Evolutionary conservation across 108 stramenopile genomes (phyloP).

Genomic region (Skeletonema tropicum): DNA sequence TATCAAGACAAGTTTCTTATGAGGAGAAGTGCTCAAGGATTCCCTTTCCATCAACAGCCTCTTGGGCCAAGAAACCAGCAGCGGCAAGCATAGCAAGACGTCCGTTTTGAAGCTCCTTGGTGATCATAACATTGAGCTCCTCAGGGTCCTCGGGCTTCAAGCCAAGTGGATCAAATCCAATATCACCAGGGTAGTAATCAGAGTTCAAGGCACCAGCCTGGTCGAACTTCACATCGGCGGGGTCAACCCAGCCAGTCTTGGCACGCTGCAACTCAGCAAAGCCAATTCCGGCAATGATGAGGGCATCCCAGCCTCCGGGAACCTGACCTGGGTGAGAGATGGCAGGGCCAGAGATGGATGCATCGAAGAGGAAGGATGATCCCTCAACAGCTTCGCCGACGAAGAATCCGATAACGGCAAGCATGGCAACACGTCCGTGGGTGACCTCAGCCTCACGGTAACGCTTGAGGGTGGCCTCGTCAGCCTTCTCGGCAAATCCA

Average conservation of each 20-base stretch:
- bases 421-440: conserved; percentile 77
- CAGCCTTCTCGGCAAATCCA: conserved; percentile 56
- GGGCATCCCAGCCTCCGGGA: conserved; percentile 63
- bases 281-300: conserved; percentile 69
- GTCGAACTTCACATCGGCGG: conserved; percentile 59
- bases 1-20: too few species aligned
- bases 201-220: conserved; percentile 51
- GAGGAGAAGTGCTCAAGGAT: conserved; percentile 67
- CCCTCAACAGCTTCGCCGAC: conserved; percentile 82
- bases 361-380: conserved; percentile 78
- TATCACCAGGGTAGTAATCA: conserved; percentile 77
- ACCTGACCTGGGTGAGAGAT: conserved; percentile 89
- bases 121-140: conserved; percentile 69
- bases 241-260: conserved; percentile 72
- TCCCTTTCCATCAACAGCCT: conserved; percentile 76
- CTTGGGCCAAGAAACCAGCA: conserved; percentile 86
- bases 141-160: conserved; percentile 76
- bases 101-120: conserved; percentile 88
- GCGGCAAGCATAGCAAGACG: conserved; percentile 91
- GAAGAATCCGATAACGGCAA: conserved; percentile 67
- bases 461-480: conserved; percentile 67
- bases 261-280: conserved; percentile 62
- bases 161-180: conserved; percentile 89
- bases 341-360: conserved; percentile 83
- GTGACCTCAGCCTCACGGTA: conserved; percentile 86